Base-by-base conservation (phyloP, 2,329 filamentous ascomycete genomes). In the Phaeosphaeria sp. region DNA sequence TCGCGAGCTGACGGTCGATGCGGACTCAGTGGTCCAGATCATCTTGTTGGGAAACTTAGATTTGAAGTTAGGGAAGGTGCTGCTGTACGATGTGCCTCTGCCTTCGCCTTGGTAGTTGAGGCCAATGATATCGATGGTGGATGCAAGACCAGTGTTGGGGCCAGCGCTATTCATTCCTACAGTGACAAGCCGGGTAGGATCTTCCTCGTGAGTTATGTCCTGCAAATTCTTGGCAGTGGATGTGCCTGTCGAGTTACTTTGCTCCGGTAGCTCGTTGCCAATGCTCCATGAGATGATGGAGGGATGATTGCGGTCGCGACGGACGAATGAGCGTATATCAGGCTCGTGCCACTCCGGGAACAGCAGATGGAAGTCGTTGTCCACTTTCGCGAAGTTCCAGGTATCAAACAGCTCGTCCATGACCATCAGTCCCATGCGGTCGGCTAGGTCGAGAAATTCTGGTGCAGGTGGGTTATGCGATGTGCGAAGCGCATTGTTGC, bases 21-120 rank as follows among this genome's bases (percentile, higher is more conserved):
- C 63, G 18, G 73, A 66, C 51, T 75, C 73, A 15, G 61, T 71
- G 39, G 61, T 66, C 64, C 63, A 67, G 17, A 74, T 65, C 66
- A 85, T 75, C 69, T 84, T 85, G 49, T 80, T 66, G 0, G 82
- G 82, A 60, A 77, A 84, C 3, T 66, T 67, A 20, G 65, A 58
- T 65, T 82, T 81, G 72, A 84, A 86, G 51, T 47, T 60, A 0
- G 77, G 74, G 62, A 81, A 85, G 70, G 60, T 77, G 75, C 57
- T 84, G 71, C 68, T 9, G 63, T 56, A 72, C n/a, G 65, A 61
- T 44, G 72, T 74, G 18, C 78, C 74, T 13, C 68, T 55, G 1
- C 84, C 83, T 50, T 84, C 82, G 51, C 84, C 84, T 63, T 86
- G 84, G 69, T 86, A 87, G 72, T 86, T 86, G 5, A 86, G 67